Conservation (phyloP, 139 green algal genomes). For the Chlorella sorokiniana region DNA sequence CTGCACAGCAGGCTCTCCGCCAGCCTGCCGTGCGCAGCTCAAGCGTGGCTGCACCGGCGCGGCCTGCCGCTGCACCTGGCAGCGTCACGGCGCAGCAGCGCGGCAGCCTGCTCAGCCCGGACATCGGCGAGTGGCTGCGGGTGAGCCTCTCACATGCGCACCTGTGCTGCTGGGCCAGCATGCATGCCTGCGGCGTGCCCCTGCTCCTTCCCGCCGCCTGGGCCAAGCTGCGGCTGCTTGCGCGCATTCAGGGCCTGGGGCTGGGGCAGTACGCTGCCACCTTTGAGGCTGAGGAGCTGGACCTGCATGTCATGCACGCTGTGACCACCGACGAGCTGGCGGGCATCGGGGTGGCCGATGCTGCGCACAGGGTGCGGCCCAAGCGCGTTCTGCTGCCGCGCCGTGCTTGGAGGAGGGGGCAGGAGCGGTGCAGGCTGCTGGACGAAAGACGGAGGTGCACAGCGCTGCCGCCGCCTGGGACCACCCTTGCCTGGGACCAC, state of each 20-base stretch:
- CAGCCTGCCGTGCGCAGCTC: background rate
- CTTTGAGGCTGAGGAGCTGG: slow-evolving; percentile 20
- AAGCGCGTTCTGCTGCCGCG: no score
- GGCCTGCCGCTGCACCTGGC: background rate
- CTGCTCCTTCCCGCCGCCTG: no score
- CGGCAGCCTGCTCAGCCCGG: background rate
- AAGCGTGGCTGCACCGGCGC: background rate
- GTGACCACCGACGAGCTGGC: slow-evolving; percentile 17
- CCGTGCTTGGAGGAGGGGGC: background rate
- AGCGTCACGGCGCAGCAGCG: background rate
- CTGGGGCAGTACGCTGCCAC: background rate
- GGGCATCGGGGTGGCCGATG: background rate
- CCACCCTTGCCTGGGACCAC: no score
- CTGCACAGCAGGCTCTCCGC: no score
- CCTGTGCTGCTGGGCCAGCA: background rate
- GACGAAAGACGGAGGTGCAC: no score
- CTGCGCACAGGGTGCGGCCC: slow-evolving; percentile 5
- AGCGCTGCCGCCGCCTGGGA: no score
- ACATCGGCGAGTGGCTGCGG: slow-evolving; percentile 10
- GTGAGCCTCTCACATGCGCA: background rate
- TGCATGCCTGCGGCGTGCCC: background rate
- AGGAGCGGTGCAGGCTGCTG: background rate
- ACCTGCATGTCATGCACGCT: slow-evolving; percentile 4
- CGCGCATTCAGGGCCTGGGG: slow-evolving; percentile 5
- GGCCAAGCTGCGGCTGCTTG: background rate